These are phyloP conservation scores for Phytophthora agathidicida DNA, from an alignment of 352 stramenopile genomes.

Conservation along the genomic window DNA sequence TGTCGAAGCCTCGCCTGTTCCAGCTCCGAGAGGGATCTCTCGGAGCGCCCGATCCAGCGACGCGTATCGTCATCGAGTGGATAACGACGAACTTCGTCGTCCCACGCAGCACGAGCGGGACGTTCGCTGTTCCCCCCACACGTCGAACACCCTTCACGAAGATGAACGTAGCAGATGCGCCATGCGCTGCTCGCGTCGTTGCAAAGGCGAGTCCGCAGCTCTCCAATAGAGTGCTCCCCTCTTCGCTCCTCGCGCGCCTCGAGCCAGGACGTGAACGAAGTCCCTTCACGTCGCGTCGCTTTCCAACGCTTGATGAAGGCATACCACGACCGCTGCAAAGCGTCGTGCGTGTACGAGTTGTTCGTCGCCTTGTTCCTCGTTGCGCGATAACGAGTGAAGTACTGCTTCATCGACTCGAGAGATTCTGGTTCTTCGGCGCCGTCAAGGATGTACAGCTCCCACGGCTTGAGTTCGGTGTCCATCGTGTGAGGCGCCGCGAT, in stretches of 20 bases:
- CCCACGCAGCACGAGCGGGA: background rate
- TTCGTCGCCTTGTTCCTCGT: background rate
- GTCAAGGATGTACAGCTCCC: constrained; percentile 8
- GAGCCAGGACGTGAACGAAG: constrained; percentile 7
- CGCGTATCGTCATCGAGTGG: background rate
- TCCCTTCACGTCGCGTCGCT: background rate
- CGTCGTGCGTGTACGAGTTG: background rate
- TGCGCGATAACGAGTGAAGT: constrained; percentile 8
- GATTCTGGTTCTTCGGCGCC: background rate
- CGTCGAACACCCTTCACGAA: background rate
- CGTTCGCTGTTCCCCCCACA: background rate
- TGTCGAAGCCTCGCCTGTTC: background rate
- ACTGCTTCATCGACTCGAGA: background rate
- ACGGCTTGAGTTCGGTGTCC: constrained; percentile 2
- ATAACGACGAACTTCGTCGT: background rate
- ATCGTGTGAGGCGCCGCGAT: background rate
- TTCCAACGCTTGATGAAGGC: constrained; percentile 18
- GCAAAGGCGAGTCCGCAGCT: background rate
- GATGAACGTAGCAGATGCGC: background rate
- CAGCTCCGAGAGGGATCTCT: background rate
- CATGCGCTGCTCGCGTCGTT: background rate
- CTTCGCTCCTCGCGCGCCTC: background rate
- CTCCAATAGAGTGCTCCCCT: background rate
- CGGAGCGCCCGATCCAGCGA: constrained; percentile 1
- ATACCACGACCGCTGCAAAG: constrained; percentile 11